Evolutionary conservation across 2,329 filamentous ascomycete genomes (phyloP), one percentile per base, ranked within the genome.

Genomic region (Teratosphaeriaceae sp.): DNA sequence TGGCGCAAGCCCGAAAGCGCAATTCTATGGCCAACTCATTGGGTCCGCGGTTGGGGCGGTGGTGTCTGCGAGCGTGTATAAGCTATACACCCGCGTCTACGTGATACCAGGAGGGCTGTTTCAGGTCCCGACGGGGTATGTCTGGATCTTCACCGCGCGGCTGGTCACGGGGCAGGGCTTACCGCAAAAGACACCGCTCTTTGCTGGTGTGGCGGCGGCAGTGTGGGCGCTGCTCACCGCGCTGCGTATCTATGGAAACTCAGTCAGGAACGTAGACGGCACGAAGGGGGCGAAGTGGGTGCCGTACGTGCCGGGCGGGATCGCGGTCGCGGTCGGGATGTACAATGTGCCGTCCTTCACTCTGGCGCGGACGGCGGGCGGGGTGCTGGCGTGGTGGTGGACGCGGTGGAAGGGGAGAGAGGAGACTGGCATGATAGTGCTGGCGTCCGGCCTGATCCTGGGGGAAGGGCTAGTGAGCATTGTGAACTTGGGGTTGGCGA

Each of bases 271-370:
- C 59, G 43, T 49, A 46, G 40, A 43, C 37, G 50, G 53, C 8
- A 48, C 54, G 48, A 56, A 65, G 59, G 22, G 48, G 54, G 64
- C 59, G 40, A 65, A 68, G 47, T 94, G 87, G 88, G 75, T 85
- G 55, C 70, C 79, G 2, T 85, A 79, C 61, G 73, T 98, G 11
- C 92, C 92, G 0, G 90, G 92, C 5, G 92, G 92, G 0, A 96
- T 98, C 57, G 90, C 92, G 2, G 90, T 98, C 16, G 92, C 92
- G 29, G 88, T 96, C 56, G 89, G 92, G 38, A 98, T 98, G 80
- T 98, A 97, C 67, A 98, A 97, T 57, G 88, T 90, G 0, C 92
- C 92, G 0, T 94, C 88, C 0, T 98, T 98, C 61, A 98, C 92
- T 0, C 71, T 98, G 27, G 89, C 92, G 0, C 74, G 92, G 48